Conservation (phyloP, 805 yeast species). For the Ogataea trehalophila region DNA sequence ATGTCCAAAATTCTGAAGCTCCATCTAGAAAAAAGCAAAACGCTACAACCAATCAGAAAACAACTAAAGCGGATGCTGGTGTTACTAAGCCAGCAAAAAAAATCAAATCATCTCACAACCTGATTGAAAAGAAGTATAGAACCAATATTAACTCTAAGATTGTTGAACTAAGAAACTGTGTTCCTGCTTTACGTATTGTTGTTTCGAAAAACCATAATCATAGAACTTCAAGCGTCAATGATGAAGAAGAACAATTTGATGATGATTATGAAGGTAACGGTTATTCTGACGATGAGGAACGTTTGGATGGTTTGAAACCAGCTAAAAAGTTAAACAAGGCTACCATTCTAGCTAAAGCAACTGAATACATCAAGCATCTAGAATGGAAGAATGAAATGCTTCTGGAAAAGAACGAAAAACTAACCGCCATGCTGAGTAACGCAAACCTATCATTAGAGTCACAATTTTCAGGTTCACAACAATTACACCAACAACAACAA, state of each 20-base stretch:
- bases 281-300: constrained; percentile 46
- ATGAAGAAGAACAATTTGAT: constrained; percentile 39
- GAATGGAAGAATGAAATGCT: constrained; percentile 54
- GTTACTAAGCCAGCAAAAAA: constrained; percentile 30
- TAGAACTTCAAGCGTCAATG: constrained; percentile 26
- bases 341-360: constrained; percentile 67
- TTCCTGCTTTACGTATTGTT: constrained; percentile 61
- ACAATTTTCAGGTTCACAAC: constrained; percentile 9
- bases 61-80: constrained; percentile 5
- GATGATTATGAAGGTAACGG: constrained; percentile 51
- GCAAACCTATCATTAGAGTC: constrained; percentile 14
- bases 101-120: constrained; percentile 67
- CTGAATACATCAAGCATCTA: constrained; percentile 72
- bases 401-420: constrained; percentile 41
- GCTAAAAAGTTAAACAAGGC: constrained; percentile 77
- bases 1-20: constrained; percentile 2
- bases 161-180: constrained; percentile 67
- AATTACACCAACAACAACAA: constrained; percentile 7
- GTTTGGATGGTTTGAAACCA: constrained; percentile 70
- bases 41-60: constrained; percentile 3
- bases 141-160: constrained; percentile 77
- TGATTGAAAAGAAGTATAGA: constrained; percentile 79
- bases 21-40: background rate
- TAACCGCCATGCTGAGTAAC: constrained; percentile 25
- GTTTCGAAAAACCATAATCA: constrained; percentile 34